Evolutionary conservation across 148 eudicot species (phyloP).

Genomic region (Rhododendron henanense): DNA sequence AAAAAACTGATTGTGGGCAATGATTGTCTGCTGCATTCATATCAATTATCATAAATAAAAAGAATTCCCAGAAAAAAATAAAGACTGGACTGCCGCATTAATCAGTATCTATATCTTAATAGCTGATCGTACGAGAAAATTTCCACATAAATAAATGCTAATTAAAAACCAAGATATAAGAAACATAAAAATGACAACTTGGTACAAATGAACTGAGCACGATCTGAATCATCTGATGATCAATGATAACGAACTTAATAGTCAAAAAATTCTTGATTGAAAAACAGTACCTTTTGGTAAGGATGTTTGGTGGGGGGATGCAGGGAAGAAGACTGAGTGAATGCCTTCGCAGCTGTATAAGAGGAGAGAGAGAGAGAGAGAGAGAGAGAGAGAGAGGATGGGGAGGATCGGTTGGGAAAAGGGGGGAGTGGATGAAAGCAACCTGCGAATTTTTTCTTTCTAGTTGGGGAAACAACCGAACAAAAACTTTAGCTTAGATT

Average conservation of each 20-base stretch:
- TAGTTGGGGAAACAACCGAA: not conserved
- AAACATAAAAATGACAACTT: not conserved
- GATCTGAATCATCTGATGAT: constrained; percentile 2
- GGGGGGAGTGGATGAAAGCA: not conserved
- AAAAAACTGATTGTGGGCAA: not conserved
- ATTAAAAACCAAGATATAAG: not conserved
- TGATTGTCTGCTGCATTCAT: not conserved
- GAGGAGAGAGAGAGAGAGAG: not conserved
- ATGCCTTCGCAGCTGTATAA: not conserved
- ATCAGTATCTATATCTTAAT: not conserved
- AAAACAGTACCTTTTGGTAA: constrained; percentile 4
- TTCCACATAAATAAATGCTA: not conserved
- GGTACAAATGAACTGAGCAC: not conserved
- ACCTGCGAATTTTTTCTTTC: not conserved
- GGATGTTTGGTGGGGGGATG: not conserved
- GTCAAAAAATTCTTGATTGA: not conserved
- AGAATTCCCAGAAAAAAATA: no score
- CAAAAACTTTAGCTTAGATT: not conserved
- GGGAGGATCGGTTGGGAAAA: not conserved
- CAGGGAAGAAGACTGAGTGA: not conserved
- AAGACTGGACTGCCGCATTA: not conserved
- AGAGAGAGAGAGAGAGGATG: not conserved
- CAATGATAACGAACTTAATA: not conserved
- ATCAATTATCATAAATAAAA: not conserved
- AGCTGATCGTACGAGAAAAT: not conserved